Conservation (phyloP, 257 asterid genomes). For the Agastache rugosa region DNA sequence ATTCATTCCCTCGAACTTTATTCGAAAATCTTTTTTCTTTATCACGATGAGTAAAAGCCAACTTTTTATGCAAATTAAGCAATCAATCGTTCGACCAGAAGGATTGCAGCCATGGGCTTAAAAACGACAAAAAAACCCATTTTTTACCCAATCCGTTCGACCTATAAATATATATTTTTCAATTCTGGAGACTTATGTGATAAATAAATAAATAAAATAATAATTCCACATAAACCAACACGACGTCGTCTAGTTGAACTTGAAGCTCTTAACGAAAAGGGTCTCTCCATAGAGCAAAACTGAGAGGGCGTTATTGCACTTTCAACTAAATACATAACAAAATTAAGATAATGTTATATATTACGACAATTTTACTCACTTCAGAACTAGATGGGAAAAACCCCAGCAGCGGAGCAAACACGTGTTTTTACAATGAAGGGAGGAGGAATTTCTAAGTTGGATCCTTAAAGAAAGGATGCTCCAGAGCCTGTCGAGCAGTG, state of each 20-base stretch:
- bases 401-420: not conserved
- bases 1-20: no score
- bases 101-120: not conserved
- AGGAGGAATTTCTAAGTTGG: constrained; percentile 33
- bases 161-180: no score
- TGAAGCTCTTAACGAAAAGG: not conserved
- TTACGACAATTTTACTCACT: not conserved
- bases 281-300: not conserved
- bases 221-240: no score
- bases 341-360: not conserved
- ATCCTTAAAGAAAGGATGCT: constrained; percentile 69
- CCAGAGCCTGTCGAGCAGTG: constrained; percentile 66
- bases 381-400: not conserved
- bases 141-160: not conserved
- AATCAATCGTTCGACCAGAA: no score
- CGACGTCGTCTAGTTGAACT: no score
- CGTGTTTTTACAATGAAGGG: constrained; percentile 3
- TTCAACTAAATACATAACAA: not conserved
- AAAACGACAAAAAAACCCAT: no score
- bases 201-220: no score
- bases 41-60: no score
- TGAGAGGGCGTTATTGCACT: not conserved
- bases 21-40: not conserved
- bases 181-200: no score
- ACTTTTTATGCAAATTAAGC: no score